phyloP scores from a whole-genome alignment of 2,329 filamentous ascomycete species.

The Scedosporium boydii region DNA sequence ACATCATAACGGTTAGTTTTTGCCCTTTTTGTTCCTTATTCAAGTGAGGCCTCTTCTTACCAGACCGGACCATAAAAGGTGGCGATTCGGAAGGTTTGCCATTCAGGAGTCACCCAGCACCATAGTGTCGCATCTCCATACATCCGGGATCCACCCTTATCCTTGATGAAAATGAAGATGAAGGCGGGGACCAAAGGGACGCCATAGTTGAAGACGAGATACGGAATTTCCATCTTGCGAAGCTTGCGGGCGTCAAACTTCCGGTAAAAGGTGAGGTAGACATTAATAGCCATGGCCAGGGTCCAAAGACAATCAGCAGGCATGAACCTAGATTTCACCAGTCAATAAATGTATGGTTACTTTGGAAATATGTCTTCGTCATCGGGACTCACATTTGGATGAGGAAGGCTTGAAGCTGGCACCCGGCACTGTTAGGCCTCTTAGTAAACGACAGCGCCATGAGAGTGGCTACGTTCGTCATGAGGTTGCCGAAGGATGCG shows the following conservation, averaged over 20 bases:
- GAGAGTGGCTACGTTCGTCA: conserved; percentile 67
- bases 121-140: conserved; percentile 67
- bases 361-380: not conserved
- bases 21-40: not conserved
- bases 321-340: conserved; percentile 49
- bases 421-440: conserved; percentile 37
- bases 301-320: conserved; percentile 65
- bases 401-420: conserved; percentile 67
- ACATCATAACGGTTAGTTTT: no score
- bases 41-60: conserved; percentile 15
- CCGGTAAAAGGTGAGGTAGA: conserved; percentile 67
- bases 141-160: conserved; percentile 37
- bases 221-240: conserved; percentile 55
- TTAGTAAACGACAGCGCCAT: conserved; percentile 55
- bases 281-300: conserved; percentile 69
- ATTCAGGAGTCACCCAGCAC: conserved; percentile 62
- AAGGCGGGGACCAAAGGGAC: conserved; percentile 57
- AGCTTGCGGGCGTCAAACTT: conserved; percentile 55
- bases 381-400: conserved; percentile 62
- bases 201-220: conserved; percentile 58
- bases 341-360: not conserved
- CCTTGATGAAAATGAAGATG: conserved; percentile 50
- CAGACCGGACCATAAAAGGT: conserved; percentile 62
- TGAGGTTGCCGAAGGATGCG: conserved; percentile 71
- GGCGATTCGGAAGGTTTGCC: conserved; percentile 58